phyloP scores from a whole-genome alignment of 176 grass and related monocot species.

The Themeda triandra region DNA sequence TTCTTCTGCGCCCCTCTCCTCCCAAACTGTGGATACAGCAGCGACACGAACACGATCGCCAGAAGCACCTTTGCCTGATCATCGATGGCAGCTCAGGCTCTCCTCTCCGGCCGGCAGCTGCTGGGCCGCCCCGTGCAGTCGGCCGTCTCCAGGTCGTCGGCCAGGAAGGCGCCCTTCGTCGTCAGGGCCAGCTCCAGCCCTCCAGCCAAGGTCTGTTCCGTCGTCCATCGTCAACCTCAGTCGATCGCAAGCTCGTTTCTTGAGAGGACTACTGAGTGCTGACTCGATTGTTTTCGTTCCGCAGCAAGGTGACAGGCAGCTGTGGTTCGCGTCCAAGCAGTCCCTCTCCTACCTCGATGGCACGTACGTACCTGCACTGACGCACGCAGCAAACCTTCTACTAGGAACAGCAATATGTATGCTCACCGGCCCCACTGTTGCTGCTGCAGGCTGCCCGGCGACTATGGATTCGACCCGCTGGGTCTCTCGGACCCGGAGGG shows the following conservation, averaged over 20 bases:
- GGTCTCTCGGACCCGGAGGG: slow-evolving; percentile 96
- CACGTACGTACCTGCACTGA: slow-evolving; percentile 43
- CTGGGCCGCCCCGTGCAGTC: slow-evolving; percentile 61
- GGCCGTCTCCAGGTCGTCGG: slow-evolving; percentile 40
- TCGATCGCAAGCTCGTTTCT: background rate
- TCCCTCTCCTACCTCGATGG: slow-evolving; percentile 88
- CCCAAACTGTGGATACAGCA: slow-evolving; percentile 15
- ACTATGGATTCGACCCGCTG: slow-evolving; percentile 82
- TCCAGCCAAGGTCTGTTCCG: slow-evolving; percentile 63
- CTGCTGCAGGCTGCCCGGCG: slow-evolving; percentile 68
- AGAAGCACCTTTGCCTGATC: background rate
- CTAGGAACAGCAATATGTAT: too few species aligned
- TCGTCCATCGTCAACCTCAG: background rate
- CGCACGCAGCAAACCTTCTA: background rate
- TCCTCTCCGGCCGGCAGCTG: slow-evolving; percentile 84
- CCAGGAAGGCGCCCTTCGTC: slow-evolving; percentile 52
- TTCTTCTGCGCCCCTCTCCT: slow-evolving; percentile 24
- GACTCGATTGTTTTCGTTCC: background rate
- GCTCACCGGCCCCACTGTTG: too few species aligned
- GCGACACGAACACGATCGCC: background rate
- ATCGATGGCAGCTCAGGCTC: slow-evolving; percentile 71
- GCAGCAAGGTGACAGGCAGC: slow-evolving; percentile 93
- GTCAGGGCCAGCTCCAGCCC: slow-evolving; percentile 81
- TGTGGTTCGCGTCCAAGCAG: slow-evolving; percentile 98
- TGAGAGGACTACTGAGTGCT: background rate